These are phyloP conservation scores for Taxawa tesnikishii DNA, from an alignment of 2,329 filamentous ascomycete species.

Conservation along the genomic window DNA sequence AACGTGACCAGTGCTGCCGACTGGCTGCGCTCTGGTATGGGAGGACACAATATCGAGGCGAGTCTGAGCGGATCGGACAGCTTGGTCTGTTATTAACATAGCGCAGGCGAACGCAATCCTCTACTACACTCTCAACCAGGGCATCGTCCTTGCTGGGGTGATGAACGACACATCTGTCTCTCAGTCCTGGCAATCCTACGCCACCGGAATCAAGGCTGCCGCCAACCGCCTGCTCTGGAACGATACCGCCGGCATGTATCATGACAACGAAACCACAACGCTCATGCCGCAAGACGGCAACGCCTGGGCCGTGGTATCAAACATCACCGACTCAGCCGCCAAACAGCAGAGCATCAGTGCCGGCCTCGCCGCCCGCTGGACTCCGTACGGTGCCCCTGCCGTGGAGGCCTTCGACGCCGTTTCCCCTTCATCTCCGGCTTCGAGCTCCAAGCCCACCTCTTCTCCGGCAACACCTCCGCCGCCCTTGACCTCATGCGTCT, in stretches of 20 bases:
- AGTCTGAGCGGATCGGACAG: neutral
- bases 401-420: constrained; percentile 28
- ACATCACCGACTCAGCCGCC: constrained; percentile 15
- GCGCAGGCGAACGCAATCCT: constrained; percentile 28
- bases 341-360: constrained; percentile 20
- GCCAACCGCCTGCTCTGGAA: constrained; percentile 21
- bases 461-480: constrained; percentile 22
- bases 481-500: constrained; percentile 31
- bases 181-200: constrained; percentile 28
- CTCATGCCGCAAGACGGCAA: constrained; percentile 43
- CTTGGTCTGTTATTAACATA: constrained; percentile 4
- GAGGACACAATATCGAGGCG: constrained; percentile 32
- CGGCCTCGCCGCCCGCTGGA: constrained; percentile 30
- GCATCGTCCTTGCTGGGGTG: constrained; percentile 35
- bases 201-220: constrained; percentile 27
- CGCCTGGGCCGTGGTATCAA: constrained; percentile 25
- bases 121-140: constrained; percentile 40
- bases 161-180: constrained; percentile 28
- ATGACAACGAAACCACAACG: constrained; percentile 25
- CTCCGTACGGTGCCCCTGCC: constrained; percentile 31
- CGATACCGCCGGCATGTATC: constrained; percentile 19
- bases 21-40: constrained; percentile 38
- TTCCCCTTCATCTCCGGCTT: constrained; percentile 29
- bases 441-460: constrained; percentile 30
- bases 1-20: constrained; percentile 33